Evolutionary conservation across 2,329 filamentous ascomycete genomes (phyloP).

Genomic region (Microcyclospora pomicola): DNA sequence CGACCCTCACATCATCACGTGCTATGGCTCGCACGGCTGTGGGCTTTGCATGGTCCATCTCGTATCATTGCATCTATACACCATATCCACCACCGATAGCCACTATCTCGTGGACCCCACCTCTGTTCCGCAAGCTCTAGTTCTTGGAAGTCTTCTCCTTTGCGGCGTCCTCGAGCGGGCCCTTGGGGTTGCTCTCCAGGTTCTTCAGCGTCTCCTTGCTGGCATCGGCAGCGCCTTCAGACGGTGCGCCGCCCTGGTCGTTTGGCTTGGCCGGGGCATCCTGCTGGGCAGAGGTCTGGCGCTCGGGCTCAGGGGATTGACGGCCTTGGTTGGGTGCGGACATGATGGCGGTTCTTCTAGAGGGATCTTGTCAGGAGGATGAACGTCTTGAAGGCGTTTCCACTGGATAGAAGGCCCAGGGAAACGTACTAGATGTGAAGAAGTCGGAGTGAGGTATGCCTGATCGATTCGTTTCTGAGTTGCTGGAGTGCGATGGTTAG

Average conservation of each 20-base stretch:
- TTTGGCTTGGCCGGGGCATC: conserved; percentile 45
- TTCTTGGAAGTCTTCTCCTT: conserved; percentile 48
- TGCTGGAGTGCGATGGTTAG: too few species aligned
- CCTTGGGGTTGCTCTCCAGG: conserved; percentile 53
- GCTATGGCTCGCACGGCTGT: not conserved
- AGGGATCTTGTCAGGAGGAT: too few species aligned
- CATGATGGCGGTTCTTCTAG: too few species aligned
- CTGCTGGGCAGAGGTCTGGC: conserved; percentile 51
- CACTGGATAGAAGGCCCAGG: too few species aligned
- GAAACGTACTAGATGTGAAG: too few species aligned
- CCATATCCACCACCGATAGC: not conserved
- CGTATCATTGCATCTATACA: not conserved
- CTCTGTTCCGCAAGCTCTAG: not conserved
- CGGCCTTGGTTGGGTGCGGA: too few species aligned
- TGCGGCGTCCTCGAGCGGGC: conserved; percentile 46
- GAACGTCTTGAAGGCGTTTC: too few species aligned
- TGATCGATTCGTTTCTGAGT: too few species aligned
- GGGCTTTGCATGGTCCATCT: not conserved
- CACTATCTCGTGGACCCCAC: not conserved
- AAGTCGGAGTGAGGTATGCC: too few species aligned
- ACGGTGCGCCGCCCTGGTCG: conserved; percentile 35
- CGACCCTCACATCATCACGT: not conserved
- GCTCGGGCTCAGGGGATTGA: conserved; percentile 64
- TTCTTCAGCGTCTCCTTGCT: conserved; percentile 38
- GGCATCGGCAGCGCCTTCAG: conserved; percentile 34